Evolutionary conservation across 129 eudicot species (phyloP), one percentile per base, ranked within the genome.

Genomic region (Saussurea involucrata): DNA sequence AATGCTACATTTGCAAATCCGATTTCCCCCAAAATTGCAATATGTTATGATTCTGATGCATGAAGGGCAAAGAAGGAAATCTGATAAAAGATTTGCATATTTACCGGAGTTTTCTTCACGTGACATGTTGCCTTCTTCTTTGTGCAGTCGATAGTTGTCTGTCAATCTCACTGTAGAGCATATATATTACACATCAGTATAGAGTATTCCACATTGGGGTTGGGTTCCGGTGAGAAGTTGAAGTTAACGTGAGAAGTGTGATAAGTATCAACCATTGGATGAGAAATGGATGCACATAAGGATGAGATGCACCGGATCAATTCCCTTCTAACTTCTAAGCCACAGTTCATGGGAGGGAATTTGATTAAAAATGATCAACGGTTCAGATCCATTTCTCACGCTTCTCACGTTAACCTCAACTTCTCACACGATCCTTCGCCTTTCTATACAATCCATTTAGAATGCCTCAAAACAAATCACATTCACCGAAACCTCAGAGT

Each of bases 141-240:
- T 77, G 70, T 64, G 83, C 77, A 70, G 22, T 40, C 80, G 77
- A 80, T 82, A 69, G 66, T 61, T 81, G 66, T 87, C 97, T 55
- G 83, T 42, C 82, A 63, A 74, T 75, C 80, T 89, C 82, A 78
- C 92, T 89, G 92, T 77, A 27, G 68, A 70, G 68, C 27, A 65
- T 25, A 67, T 21, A 70, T 53, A 79, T 40, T 40, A 72, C 33
- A 71, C 20, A 37, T 82, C 58, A 75, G 63, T 69, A 25, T 40
- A 60, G 17, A 73, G 61, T 66, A 57, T 57, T 57, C 64, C 64
- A 57, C 27, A 57, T 27, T 6, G 64, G n/a, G n/a, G n/a, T n/a
- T n/a, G n/a, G n/a, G n/a, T n/a, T n/a, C n/a, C n/a, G n/a, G n/a
- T n/a, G n/a, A n/a, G n/a, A n/a, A n/a, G n/a, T n/a, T n/a, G n/a